phyloP scores from a whole-genome alignment of 2,329 filamentous ascomycete genomes.

The Didymosphaeria variabile region DNA sequence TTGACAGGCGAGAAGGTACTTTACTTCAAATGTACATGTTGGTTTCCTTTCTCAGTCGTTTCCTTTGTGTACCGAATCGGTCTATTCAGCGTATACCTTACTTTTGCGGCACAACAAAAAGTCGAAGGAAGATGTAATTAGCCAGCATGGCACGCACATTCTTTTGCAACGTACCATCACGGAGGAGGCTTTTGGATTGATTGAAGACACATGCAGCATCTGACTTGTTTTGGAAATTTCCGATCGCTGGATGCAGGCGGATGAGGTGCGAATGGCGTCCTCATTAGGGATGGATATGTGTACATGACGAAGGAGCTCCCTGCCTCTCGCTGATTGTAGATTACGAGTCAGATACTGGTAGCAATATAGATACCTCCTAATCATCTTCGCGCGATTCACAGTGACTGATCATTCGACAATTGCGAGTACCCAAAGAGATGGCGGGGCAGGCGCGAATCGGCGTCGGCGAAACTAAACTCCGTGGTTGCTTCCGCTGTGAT shows the following conservation, averaged over 20 bases:
- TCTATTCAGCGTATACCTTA: constrained; percentile 20
- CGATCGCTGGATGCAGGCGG: constrained; percentile 1
- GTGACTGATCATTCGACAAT: background rate
- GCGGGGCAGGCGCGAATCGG: constrained; percentile 1
- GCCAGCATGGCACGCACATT: constrained; percentile 23
- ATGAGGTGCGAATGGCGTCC: constrained; percentile 1
- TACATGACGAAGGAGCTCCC: constrained; percentile 22
- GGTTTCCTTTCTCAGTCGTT: constrained; percentile 22
- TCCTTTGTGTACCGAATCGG: constrained; percentile 12
- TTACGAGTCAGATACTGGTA: constrained; percentile 5
- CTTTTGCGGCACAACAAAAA: constrained; percentile 30
- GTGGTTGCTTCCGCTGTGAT: constrained; percentile 15
- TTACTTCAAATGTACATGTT: constrained; percentile 25
- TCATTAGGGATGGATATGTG: constrained; percentile 26
- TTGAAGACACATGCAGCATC: constrained; percentile 9
- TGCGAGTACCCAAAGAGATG: background rate
- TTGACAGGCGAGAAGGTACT: constrained; percentile 23
- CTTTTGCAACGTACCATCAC: constrained; percentile 17
- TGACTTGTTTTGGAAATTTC: constrained; percentile 13
- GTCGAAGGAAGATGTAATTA: constrained; percentile 36
- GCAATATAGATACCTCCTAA: constrained; percentile 9
- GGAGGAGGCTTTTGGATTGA: constrained; percentile 15
- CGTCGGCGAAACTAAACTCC: constrained; percentile 22
- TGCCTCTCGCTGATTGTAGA: constrained; percentile 28
- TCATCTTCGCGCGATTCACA: background rate